phyloP scores from a whole-genome alignment of 805 yeast genomes.

The Dipodascopsis uninucleata region DNA sequence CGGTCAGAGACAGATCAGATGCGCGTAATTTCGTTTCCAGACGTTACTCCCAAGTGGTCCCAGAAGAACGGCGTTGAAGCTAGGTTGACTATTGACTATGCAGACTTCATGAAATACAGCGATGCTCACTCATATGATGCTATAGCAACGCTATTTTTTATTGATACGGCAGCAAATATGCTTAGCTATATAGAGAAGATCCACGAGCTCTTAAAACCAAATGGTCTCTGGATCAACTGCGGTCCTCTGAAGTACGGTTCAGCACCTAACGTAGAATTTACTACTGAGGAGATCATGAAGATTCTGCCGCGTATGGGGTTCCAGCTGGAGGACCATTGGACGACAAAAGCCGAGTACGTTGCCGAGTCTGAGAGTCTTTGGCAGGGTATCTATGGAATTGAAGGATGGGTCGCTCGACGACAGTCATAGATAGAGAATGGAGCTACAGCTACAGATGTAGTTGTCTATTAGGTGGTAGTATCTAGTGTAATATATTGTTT shows the following conservation, averaged over 20 bases:
- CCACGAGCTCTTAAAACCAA: conserved; percentile 44
- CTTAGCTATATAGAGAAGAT: conserved; percentile 71
- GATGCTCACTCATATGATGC: conserved; percentile 41
- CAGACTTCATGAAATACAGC: conserved; percentile 61
- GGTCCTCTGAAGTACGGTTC: conserved; percentile 95
- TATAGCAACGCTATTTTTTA: conserved; percentile 57
- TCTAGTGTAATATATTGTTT: no score
- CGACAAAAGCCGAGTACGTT: conserved; percentile 33
- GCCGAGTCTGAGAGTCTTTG: conserved; percentile 35
- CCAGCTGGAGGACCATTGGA: conserved; percentile 38
- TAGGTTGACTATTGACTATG: conserved; percentile 36
- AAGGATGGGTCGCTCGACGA: conserved; percentile 29
- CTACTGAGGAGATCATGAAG: conserved; percentile 60
- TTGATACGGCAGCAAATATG: conserved; percentile 89
- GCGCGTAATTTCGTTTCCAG: conserved; percentile 43
- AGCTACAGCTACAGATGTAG: no score
- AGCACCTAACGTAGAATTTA: conserved; percentile 67
- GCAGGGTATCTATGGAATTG: conserved; percentile 31
- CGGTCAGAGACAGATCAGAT: conserved; percentile 47
- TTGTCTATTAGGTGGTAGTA: no score
- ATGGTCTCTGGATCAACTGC: conserved; percentile 77
- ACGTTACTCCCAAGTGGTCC: conserved; percentile 29
- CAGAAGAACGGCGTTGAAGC: conserved; percentile 8
- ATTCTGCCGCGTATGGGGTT: conserved; percentile 62
- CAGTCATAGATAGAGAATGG: neutral